phyloP scores from a whole-genome alignment of 345 rosid genomes.

The Dovyalis caffra region DNA sequence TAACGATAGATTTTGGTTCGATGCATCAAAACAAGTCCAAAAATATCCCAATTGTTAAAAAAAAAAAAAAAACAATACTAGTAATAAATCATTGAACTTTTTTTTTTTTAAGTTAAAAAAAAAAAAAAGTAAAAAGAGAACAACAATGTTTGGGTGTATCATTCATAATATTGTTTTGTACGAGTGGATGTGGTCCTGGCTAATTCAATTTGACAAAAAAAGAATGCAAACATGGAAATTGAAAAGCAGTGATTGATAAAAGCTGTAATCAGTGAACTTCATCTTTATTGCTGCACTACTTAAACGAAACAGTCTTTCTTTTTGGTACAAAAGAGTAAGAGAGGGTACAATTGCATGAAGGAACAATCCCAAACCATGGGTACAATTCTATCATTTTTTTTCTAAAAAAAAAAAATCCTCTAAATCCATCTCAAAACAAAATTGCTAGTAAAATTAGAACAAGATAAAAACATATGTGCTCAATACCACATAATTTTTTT shows the following conservation, averaged over 20 bases:
- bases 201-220: not conserved
- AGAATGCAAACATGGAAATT: not conserved
- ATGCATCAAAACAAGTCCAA: too few relatives aligned
- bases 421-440: not conserved
- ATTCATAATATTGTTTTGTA: not conserved
- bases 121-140: too few relatives aligned
- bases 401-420: not conserved
- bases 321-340: not conserved
- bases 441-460: not conserved
- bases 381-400: too few relatives aligned
- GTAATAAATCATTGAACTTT: not conserved
- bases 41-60: too few relatives aligned
- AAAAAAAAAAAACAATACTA: too few relatives aligned
- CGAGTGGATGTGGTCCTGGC: not conserved
- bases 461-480: too few relatives aligned
- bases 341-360: not conserved
- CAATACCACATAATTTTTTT: too few relatives aligned
- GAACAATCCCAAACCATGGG: conserved; percentile 9
- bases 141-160: not conserved
- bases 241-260: not conserved
- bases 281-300: not conserved
- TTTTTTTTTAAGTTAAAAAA: too few relatives aligned
- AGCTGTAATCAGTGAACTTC: not conserved
- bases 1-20: too few relatives aligned
- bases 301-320: conserved; percentile 7